Evolutionary conservation across 2,329 filamentous ascomycete species (phyloP).

Genomic region (Gaeumannomyces tritici): DNA sequence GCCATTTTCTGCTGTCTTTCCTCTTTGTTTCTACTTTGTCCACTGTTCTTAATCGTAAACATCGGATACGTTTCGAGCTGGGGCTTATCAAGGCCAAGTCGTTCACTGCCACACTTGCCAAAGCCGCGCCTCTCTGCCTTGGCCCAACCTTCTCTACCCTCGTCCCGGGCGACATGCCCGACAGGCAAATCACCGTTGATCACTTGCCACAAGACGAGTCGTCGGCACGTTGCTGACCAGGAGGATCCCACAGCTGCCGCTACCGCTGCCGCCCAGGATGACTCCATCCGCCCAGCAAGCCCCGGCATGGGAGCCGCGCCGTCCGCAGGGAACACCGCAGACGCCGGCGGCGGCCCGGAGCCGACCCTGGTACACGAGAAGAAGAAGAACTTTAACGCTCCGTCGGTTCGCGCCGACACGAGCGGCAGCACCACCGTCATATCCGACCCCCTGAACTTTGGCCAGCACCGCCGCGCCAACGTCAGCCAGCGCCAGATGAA

Average conservation of each 20-base stretch:
- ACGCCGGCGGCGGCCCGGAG: not conserved
- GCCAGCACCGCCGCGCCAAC: conserved; percentile 28
- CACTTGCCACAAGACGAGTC: not conserved
- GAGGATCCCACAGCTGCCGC: not conserved
- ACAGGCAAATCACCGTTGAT: not conserved
- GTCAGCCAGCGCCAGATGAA: conserved; percentile 35
- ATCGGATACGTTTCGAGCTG: not conserved
- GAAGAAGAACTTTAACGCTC: not conserved
- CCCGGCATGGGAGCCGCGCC: too few species aligned
- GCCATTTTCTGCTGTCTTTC: not conserved
- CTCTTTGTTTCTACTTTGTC: not conserved
- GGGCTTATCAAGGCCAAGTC: not conserved
- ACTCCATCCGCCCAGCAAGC: not conserved
- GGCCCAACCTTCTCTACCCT: not conserved
- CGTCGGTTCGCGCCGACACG: not conserved
- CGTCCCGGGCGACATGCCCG: not conserved
- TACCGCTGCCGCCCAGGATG: not conserved
- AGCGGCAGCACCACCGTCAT: not conserved
- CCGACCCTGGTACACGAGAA: not conserved
- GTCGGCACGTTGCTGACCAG: not conserved
- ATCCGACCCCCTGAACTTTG: conserved; percentile 27
- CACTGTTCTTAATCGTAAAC: not conserved
- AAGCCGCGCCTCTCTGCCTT: not conserved
- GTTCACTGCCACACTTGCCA: not conserved
- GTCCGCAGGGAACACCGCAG: not conserved